Base-by-base conservation (phyloP, 2,329 filamentous ascomycete genomes). In the Microsporum canis region DNA sequence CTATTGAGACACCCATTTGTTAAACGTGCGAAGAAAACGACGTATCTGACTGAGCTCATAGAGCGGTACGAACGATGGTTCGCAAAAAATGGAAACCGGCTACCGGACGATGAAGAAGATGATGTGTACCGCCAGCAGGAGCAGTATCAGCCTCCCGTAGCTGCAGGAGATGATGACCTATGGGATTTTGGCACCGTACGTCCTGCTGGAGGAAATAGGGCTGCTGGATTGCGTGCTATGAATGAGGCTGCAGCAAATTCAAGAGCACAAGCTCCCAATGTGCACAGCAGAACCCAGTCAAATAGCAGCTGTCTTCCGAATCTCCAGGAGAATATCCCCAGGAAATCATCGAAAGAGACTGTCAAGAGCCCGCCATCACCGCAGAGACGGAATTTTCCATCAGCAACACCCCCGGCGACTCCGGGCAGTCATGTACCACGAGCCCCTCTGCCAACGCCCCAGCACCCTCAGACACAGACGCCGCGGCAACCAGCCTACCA, bases 171-270 rank as follows among this genome's bases (percentile, higher is more conserved):
- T 38, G 89, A 96, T 71, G 94, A 97, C 72, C 84, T 97, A 71
- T 99, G 94, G 94, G 94, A 99, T 73, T 99, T 99, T 77, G 94
- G 94, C 49, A 99, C 94, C 0, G 89, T 99, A 59, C 83, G 91
- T 61, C 86, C 95, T 4, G 85, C 87, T n/a, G 83, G 82, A 36
- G 84, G 86, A 60, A 81, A 84, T 33, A 84, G 85, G 63, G 81
- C 80, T 34, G 70, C 83, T 53, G 86, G 86, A 2, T 77, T 89
- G 57, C 81, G 87, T 66, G 79, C 85, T 0, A 84, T 96, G 85
- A 91, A 89, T 66, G 89, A 91, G 63, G 87, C 88, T 36, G 87
- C 87, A 10, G 86, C 88, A 17, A 96, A 96, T 71, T 84, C 88
- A 17, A 82, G 91, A 62, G 80, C 83, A 38, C 77, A 83, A 10